These are phyloP conservation scores for Flaveria floridana DNA, from an alignment of 140 eudicot genomes.

Conservation along the genomic window DNA sequence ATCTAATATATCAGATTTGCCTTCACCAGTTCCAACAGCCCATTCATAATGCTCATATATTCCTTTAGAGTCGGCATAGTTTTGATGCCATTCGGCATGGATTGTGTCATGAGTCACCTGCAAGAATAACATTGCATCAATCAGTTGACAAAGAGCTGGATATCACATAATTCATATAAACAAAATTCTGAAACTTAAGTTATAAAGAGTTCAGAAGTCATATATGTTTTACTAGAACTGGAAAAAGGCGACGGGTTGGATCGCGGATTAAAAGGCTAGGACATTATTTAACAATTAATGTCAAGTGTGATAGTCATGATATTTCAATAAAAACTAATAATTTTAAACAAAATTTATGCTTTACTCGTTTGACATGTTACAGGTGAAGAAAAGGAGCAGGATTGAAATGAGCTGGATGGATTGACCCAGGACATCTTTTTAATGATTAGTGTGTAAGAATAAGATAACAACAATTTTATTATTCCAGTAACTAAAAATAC, in stretches of 20 bases:
- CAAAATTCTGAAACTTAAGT: neutral
- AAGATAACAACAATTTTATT: neutral
- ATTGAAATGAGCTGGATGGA: neutral
- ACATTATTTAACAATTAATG: neutral
- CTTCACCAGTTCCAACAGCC: constrained; percentile 96
- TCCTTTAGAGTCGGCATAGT: constrained; percentile 67
- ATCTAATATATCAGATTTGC: constrained; percentile 86
- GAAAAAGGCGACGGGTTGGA: neutral
- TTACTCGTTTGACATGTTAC: neutral
- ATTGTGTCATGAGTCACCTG: constrained; percentile 84
- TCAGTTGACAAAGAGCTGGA: constrained; percentile 13
- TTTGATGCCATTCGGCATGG: constrained; percentile 91
- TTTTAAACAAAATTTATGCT: neutral
- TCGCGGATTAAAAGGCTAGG: neutral
- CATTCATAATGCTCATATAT: constrained; percentile 88
- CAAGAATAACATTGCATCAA: constrained; percentile 28
- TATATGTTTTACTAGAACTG: neutral
- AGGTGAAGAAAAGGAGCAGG: neutral
- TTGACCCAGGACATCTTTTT: neutral
- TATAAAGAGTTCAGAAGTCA: neutral
- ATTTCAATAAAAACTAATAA: neutral
- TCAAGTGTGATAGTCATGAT: neutral
- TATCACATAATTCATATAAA: neutral
- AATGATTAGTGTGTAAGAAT: neutral
- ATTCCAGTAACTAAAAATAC: neutral